A percentile compares a stretch with the other conserved stretches of the same genome.
Conservation (phyloP, 164 flowering plant species). For the Cinnamomum chago region DNA sequence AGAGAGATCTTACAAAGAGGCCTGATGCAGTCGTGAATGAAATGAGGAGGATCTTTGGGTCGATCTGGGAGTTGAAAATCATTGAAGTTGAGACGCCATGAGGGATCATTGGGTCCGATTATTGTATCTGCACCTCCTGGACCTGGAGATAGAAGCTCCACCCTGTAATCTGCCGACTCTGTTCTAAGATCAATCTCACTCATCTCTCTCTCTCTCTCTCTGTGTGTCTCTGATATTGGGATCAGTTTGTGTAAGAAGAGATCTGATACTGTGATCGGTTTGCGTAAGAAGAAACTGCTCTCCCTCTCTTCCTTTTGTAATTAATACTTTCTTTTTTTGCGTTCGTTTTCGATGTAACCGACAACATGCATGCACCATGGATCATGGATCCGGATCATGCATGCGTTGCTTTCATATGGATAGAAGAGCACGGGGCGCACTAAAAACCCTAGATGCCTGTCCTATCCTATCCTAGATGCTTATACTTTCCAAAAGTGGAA, state of each 20-base stretch:
- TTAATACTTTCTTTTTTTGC: not conserved
- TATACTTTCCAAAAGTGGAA: too few species aligned
- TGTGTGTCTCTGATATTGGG: not conserved
- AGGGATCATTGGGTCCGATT: slow-evolving; percentile 20
- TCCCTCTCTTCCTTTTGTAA: not conserved
- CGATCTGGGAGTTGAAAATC: slow-evolving; percentile 27
- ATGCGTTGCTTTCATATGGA: too few species aligned
- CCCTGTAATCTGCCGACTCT: slow-evolving; percentile 26
- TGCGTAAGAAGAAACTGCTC: not conserved
- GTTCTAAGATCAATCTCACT: slow-evolving; percentile 11
- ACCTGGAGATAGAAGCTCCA: slow-evolving; percentile 31
- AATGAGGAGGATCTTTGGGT: slow-evolving; percentile 6
- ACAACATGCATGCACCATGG: too few species aligned
- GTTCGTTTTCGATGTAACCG: too few species aligned
- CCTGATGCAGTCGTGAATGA: slow-evolving; percentile 6
- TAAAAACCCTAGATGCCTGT: too few species aligned
- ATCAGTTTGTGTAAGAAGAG: not conserved
- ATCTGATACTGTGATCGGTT: not conserved
- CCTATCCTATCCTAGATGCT: too few species aligned
- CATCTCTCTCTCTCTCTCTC: not conserved
- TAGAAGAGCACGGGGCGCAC: too few species aligned
- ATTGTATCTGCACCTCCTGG: slow-evolving; percentile 16
- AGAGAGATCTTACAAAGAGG: slow-evolving; percentile 3
- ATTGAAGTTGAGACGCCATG: slow-evolving; percentile 46
- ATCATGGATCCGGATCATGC: too few species aligned